phyloP scores from a whole-genome alignment of 306 rosid genomes.

The Neltuma alba region DNA sequence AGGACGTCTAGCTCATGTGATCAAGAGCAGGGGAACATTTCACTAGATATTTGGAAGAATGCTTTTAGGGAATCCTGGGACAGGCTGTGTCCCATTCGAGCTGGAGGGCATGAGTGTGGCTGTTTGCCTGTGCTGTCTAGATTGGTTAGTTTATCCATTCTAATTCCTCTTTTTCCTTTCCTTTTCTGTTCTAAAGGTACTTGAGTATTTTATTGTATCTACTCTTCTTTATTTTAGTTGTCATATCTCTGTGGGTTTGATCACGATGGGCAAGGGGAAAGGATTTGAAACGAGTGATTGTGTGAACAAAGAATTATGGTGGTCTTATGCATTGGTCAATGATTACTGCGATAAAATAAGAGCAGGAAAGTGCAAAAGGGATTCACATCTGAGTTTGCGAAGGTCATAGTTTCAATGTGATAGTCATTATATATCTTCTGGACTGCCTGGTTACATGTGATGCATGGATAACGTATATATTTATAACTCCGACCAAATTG shows the following conservation, averaged over 20 bases:
- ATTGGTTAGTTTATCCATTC: constrained; percentile 63
- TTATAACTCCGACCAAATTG: constrained; percentile 3
- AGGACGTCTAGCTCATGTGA: constrained; percentile 56
- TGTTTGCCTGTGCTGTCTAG: constrained; percentile 84
- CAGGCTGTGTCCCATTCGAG: constrained; percentile 92
- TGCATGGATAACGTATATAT: neutral
- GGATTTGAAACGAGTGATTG: constrained; percentile 12
- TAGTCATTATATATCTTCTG: neutral
- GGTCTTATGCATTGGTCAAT: constrained; percentile 10
- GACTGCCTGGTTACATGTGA: neutral
- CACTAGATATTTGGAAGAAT: constrained; percentile 86
- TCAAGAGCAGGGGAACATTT: constrained; percentile 69
- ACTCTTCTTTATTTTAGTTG: constrained; percentile 15
- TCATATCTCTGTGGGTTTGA: constrained; percentile 17
- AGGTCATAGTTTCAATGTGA: neutral
- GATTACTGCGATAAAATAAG: neutral
- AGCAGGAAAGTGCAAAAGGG: neutral
- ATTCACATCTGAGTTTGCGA: neutral
- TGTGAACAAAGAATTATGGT: constrained; percentile 12
- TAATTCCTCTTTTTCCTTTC: neutral
- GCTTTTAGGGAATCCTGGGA: constrained; percentile 87
- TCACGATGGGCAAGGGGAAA: constrained; percentile 1
- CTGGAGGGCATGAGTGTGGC: constrained; percentile 97
- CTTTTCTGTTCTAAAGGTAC: neutral
- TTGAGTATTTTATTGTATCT: neutral